phyloP scores from a whole-genome alignment of 768 basidiomycete species.

The Pluteus cervinus region DNA sequence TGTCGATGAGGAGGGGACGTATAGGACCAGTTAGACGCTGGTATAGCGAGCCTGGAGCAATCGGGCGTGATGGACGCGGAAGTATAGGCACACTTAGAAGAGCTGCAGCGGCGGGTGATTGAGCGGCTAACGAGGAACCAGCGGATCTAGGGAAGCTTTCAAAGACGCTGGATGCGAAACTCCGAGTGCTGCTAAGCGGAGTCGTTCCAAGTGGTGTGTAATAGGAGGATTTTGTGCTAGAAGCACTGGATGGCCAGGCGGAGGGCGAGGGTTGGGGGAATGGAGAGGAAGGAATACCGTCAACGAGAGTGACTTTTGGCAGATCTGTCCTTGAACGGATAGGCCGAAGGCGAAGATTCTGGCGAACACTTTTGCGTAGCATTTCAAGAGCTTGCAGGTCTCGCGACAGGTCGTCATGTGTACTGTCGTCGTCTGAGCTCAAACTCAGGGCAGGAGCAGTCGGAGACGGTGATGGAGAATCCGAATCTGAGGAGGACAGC shows the following conservation, averaged over 20 bases:
- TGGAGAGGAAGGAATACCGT: conserved; percentile 20
- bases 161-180: conserved; percentile 9
- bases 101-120: no score
- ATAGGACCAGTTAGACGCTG: conserved; percentile 20
- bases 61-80: conserved; percentile 44
- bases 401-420: conserved; percentile 58
- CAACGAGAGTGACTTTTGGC: conserved; percentile 35
- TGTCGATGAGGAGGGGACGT: conserved; percentile 57
- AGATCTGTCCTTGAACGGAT: conserved; percentile 56
- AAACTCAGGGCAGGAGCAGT: conserved; percentile 24
- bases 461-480: conserved; percentile 23
- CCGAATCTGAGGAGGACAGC: conserved; percentile 32
- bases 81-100: conserved; percentile 29
- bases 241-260: conserved; percentile 8
- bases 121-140: conserved; percentile 4
- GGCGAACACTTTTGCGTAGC: conserved; percentile 65
- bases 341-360: conserved; percentile 74
- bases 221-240: conserved; percentile 8
- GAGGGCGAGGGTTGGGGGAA: conserved; percentile 7
- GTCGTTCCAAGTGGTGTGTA: conserved; percentile 24
- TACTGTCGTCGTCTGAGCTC: conserved; percentile 25
- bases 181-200: conserved; percentile 31
- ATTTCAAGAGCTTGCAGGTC: conserved; percentile 64
- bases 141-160: conserved; percentile 6
- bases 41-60: conserved; percentile 18